These are phyloP conservation scores for Pholiota adiposa DNA, from an alignment of 1,284 basidiomycete species.

Conservation along the genomic window DNA sequence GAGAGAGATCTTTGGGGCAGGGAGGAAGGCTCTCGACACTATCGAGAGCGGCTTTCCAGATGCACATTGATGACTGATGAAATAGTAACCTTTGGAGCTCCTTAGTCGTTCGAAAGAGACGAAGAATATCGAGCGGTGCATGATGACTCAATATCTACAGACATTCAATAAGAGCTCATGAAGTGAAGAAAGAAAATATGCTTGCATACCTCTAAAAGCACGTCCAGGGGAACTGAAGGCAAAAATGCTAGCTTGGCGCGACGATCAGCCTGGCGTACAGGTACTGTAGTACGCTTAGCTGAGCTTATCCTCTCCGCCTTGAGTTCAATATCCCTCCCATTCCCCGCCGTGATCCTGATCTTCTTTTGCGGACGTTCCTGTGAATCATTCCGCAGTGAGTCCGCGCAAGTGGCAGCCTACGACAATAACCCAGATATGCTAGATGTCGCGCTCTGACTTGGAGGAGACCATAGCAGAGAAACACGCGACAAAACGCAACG, in stretches of 20 bases:
- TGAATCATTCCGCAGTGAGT: no score
- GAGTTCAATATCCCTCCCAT: slow-evolving; percentile 15
- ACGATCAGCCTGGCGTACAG: slow-evolving; percentile 7
- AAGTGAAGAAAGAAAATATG: not conserved
- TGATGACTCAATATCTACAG: slow-evolving; percentile 22
- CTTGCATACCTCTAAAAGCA: slow-evolving; percentile 32
- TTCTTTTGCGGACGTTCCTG: no score
- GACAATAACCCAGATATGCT: no score
- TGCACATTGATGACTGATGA: slow-evolving; percentile 22
- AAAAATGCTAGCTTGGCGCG: slow-evolving; percentile 24
- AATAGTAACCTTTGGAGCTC: slow-evolving; percentile 31
- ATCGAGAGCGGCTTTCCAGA: slow-evolving; percentile 31
- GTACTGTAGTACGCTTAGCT: not conserved
- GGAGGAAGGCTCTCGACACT: slow-evolving; percentile 18
- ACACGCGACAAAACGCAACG: no score
- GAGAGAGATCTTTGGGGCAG: slow-evolving; percentile 24
- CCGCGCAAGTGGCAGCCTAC: no score
- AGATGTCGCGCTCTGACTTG: no score
- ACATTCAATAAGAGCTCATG: slow-evolving; percentile 11
- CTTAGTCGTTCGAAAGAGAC: slow-evolving; percentile 25
- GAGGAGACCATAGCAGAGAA: no score
- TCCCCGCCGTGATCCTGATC: no score
- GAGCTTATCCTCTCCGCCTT: no score
- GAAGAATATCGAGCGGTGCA: slow-evolving; percentile 19
- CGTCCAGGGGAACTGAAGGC: slow-evolving; percentile 30